Evolutionary conservation across 805 yeast species (phyloP).

Genomic region (Saccharomycopsis fermentans): DNA sequence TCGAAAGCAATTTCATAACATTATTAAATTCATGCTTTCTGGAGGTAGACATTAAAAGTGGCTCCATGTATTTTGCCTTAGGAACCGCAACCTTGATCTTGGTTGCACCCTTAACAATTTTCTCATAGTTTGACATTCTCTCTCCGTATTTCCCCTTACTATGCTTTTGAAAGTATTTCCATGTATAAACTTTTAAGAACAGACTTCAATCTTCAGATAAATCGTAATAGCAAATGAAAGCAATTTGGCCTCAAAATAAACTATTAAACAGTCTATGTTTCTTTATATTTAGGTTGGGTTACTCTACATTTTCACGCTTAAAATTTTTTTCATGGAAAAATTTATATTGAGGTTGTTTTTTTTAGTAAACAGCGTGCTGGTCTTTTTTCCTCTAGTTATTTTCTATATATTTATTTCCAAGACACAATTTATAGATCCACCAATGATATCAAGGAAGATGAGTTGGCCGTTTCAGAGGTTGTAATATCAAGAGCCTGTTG

Average conservation of each 20-base stretch:
- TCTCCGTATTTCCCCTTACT: neutral
- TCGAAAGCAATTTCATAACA: conserved; percentile 54
- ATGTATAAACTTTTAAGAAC: neutral
- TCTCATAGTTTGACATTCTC: conserved; percentile 17
- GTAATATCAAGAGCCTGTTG: too few species aligned
- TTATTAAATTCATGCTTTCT: conserved; percentile 42
- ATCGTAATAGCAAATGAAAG: too few species aligned
- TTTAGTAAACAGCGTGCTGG: neutral
- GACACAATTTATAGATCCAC: neutral
- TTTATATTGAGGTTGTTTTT: neutral
- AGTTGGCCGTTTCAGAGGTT: too few species aligned
- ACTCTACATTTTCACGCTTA: neutral
- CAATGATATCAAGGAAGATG: too few species aligned
- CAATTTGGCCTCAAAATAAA: too few species aligned
- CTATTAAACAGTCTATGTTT: too few species aligned
- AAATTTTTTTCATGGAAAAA: neutral
- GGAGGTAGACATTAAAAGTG: conserved; percentile 51
- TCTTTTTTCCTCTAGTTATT: neutral
- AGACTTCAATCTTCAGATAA: too few species aligned
- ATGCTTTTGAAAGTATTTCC: neutral
- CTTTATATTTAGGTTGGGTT: neutral
- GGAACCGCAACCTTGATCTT: conserved; percentile 92
- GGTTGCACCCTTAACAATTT: conserved; percentile 45
- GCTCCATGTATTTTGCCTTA: conserved; percentile 90
- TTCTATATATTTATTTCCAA: too few species aligned